Conservation (phyloP, 2,329 filamentous ascomycete species). For the Raffaelea arxii region DNA sequence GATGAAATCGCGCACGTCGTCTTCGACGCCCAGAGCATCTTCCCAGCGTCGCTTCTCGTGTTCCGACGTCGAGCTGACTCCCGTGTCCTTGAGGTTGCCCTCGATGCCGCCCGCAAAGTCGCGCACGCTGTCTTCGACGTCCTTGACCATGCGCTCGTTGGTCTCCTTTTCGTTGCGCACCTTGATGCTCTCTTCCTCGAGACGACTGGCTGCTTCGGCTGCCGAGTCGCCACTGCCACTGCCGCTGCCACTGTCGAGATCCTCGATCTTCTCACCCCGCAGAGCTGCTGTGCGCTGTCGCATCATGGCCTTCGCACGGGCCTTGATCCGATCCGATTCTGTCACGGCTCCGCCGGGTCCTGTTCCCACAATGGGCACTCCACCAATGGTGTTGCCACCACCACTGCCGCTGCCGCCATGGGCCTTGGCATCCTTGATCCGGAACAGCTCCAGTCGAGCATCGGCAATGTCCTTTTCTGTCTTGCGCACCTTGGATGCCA, state of each 20-base stretch:
- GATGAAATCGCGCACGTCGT: constrained; percentile 95
- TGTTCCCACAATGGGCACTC: constrained; percentile 78
- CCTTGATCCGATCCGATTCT: constrained; percentile 89
- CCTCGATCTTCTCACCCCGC: constrained; percentile 70
- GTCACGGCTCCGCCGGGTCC: constrained; percentile 85
- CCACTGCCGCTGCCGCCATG: constrained; percentile 74
- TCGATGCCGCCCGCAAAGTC: constrained; percentile 82
- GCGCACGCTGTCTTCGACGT: constrained; percentile 91
- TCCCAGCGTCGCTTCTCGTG: constrained; percentile 94
- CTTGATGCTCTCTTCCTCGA: constrained; percentile 80
- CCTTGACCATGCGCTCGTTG: constrained; percentile 91
- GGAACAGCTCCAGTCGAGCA: constrained; percentile 83
- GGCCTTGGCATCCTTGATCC: constrained; percentile 84
- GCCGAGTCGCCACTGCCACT: too few relatives aligned
- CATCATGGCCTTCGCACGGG: constrained; percentile 96
- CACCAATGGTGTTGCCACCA: too few relatives aligned
- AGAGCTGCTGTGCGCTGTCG: constrained; percentile 90
- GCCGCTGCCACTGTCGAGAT: constrained; percentile 61
- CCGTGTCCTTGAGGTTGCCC: constrained; percentile 74
- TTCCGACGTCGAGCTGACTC: constrained; percentile 65
- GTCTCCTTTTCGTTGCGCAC: constrained; percentile 80
- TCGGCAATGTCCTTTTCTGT: constrained; percentile 91
- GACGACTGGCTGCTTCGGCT: constrained; percentile 72
- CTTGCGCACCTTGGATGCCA: constrained; percentile 84
- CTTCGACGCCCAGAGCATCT: constrained; percentile 89